Percentiles rank a stretch among this genome's conserved stretches.
These are phyloP conservation scores for Jaminaea rosea DNA, from an alignment of 1,284 basidiomycete species.

Conservation along the genomic window DNA sequence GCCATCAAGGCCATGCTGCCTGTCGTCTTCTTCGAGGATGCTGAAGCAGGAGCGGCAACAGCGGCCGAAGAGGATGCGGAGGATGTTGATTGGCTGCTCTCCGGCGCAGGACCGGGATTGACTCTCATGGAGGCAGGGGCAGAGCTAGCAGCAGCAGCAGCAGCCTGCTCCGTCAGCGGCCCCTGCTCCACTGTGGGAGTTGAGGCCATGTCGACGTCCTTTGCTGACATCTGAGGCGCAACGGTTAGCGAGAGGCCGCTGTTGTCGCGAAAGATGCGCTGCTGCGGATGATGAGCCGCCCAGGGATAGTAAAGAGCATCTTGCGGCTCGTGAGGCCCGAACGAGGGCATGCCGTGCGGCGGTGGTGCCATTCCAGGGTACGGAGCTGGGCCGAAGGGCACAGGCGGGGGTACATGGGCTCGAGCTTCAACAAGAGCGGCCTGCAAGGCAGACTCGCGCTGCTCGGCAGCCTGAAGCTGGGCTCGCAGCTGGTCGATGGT, in stretches of 20 bases:
- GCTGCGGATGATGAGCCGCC: background rate
- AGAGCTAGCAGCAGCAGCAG: background rate
- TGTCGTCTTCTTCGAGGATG: background rate
- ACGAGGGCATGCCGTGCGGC: background rate
- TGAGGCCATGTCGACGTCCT: slow-evolving; percentile 12
- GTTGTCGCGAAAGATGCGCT: background rate
- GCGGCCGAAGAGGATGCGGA: background rate
- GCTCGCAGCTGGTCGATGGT: slow-evolving; percentile 18
- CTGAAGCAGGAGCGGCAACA: background rate
- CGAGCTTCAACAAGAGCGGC: slow-evolving; percentile 5
- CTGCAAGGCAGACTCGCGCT: slow-evolving; percentile 4
- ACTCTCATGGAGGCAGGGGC: background rate
- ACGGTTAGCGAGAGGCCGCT: background rate
- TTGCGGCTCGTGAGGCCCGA: background rate
- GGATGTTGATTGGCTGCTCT: background rate
- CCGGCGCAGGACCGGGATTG: too few species aligned
- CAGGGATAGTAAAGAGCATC: background rate
- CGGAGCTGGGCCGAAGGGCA: background rate
- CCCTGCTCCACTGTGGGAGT: slow-evolving; percentile 17
- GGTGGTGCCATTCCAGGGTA: background rate
- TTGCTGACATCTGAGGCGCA: background rate
- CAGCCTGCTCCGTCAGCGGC: too few species aligned
- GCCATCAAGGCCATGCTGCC: slow-evolving; percentile 17
- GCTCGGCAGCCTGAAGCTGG: slow-evolving; percentile 2
- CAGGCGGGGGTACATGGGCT: too few species aligned